Evolutionary conservation across 139 green algal species (phyloP).

Genomic region (Coelastrella sp.): DNA sequence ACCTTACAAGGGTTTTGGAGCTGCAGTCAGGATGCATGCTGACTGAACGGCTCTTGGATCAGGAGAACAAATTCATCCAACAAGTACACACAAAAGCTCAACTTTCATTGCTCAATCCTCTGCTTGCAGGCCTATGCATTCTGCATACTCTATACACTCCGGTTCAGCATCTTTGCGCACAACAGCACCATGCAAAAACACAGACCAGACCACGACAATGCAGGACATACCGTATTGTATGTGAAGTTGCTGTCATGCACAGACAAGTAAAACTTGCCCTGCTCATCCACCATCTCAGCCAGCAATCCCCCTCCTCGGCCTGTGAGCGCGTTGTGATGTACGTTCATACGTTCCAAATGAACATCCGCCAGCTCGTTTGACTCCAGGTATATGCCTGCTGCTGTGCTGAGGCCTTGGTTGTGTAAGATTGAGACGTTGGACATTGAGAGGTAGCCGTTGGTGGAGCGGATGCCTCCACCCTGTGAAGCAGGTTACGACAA

Average conservation of each 20-base stretch:
- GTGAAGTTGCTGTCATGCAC: conserved; percentile 25
- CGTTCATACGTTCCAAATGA: neutral
- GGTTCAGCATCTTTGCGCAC: neutral
- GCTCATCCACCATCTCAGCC: conserved; percentile 26
- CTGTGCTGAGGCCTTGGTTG: conserved; percentile 20
- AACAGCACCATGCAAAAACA: neutral
- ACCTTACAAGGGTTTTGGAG: neutral
- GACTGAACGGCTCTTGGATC: too few species aligned
- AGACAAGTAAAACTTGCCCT: neutral
- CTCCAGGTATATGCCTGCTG: conserved; percentile 35
- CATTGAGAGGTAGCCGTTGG: neutral
- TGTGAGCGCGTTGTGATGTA: neutral
- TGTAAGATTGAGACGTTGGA: neutral
- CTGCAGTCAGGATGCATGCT: neutral
- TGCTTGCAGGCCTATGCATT: too few species aligned
- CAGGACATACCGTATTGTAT: conserved; percentile 4
- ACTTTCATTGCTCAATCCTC: neutral
- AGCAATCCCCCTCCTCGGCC: conserved; percentile 20
- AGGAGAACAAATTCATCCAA: neutral
- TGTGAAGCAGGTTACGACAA: neutral
- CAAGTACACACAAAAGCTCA: neutral
- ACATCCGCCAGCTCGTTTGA: neutral
- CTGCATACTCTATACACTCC: too few species aligned
- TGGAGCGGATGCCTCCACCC: conserved; percentile 29
- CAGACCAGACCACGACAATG: neutral